These are phyloP conservation scores for Samsoniella hepiali DNA, from an alignment of 2,329 filamentous ascomycete species.

Conservation along the genomic window DNA sequence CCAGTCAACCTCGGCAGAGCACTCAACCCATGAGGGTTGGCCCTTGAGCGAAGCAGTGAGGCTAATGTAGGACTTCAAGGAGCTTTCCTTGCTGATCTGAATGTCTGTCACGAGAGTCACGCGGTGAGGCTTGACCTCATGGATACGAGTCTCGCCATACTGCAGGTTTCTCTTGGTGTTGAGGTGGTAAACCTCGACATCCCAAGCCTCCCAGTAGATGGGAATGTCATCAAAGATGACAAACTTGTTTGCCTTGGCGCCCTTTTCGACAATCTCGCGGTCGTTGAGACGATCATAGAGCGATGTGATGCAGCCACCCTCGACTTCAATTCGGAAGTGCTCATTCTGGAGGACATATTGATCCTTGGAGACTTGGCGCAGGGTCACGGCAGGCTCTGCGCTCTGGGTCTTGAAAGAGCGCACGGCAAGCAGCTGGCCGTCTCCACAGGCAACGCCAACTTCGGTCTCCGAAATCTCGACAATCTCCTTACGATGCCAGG, in stretches of 20 bases:
- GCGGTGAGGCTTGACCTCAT: constrained; percentile 68
- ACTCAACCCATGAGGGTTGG: constrained; percentile 64
- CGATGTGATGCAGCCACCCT: constrained; percentile 76
- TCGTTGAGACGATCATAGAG: constrained; percentile 71
- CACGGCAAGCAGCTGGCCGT: constrained; percentile 50
- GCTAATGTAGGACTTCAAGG: constrained; percentile 80
- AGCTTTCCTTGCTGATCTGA: constrained; percentile 82
- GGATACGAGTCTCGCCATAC: constrained; percentile 65
- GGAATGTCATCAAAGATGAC: constrained; percentile 98
- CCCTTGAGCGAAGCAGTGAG: constrained; percentile 66
- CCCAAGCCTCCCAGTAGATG: constrained; percentile 96
- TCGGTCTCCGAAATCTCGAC: constrained; percentile 57
- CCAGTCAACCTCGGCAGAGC: constrained; percentile 90
- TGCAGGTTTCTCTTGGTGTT: constrained; percentile 76
- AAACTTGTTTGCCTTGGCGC: constrained; percentile 79
- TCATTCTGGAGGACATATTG: constrained; percentile 78
- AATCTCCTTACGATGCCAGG: constrained; percentile 77
- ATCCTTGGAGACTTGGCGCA: constrained; percentile 51
- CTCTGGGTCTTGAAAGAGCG: constrained; percentile 46
- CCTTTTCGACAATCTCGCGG: constrained; percentile 73
- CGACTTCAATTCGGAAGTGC: constrained; percentile 69
- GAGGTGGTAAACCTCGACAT: constrained; percentile 94
- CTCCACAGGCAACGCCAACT: constrained; percentile 55
- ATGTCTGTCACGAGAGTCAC: constrained; percentile 82
- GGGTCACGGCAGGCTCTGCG: constrained; percentile 47